Percentiles rank a stretch among this genome's conserved stretches.
Conservation (phyloP, 73 alveolate species). For the Paramecium caudatum region DNA sequence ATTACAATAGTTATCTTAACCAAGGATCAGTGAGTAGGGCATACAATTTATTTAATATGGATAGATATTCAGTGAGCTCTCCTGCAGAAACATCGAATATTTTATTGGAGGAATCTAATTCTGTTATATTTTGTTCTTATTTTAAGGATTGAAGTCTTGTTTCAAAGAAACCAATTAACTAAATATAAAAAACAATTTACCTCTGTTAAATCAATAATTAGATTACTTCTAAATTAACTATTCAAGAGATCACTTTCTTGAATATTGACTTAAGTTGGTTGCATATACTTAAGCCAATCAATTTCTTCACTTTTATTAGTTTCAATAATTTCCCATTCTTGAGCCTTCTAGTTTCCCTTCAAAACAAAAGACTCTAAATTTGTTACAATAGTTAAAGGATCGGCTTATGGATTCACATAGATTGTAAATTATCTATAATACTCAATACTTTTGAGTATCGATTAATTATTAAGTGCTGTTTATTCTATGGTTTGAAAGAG, state of each 20-base stretch:
- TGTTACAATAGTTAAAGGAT: not conserved
- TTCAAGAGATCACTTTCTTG: slow-evolving; percentile 9
- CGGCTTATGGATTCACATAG: not conserved
- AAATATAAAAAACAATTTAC: not conserved
- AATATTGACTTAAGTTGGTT: slow-evolving; percentile 29
- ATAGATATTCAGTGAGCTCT: not conserved
- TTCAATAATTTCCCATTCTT: slow-evolving; percentile 55
- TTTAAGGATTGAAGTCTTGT: not conserved
- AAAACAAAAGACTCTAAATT: not conserved
- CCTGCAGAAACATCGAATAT: not conserved
- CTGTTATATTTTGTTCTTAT: not conserved
- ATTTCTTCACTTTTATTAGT: slow-evolving; percentile 13
- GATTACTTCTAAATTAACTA: slow-evolving; percentile 1
- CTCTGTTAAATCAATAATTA: slow-evolving; percentile 18
- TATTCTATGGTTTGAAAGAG: slow-evolving; percentile 11
- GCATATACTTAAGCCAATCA: slow-evolving; percentile 54
- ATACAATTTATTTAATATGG: not conserved
- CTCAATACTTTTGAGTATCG: not conserved
- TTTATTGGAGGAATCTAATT: slow-evolving; percentile 15
- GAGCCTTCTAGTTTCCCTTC: not conserved
- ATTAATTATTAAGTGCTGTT: not conserved
- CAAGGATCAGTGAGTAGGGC: not conserved
- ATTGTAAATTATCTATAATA: slow-evolving; percentile 48
- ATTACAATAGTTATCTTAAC: slow-evolving; percentile 39
- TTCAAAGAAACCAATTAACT: slow-evolving; percentile 27